Base-by-base conservation (phyloP, 768 basidiomycete genomes). In the Amanita exitialis region DNA sequence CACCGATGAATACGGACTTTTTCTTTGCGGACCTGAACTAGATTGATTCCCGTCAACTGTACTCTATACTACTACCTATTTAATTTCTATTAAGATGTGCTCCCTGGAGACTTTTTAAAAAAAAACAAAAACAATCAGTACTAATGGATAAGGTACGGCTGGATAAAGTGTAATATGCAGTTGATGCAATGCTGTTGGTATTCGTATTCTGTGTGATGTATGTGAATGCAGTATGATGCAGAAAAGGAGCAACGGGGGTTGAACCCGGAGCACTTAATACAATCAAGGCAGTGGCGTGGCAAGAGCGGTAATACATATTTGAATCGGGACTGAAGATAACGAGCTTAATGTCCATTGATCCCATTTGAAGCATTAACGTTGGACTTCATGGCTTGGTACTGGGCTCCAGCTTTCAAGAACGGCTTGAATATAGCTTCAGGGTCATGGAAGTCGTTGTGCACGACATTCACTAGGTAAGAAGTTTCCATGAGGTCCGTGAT, bases 371-470 rank as follows among this genome's bases (percentile, higher is more conserved):
- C 61, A 16, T 66, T 66, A 37, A 64, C 53, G 45, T 68, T 69
- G 38, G 64, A 49, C 41, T 69, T 67, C 25, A 64, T 58, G 28
- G 72, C 67, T 12, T 68, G 64, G 53, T 78, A 79, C 62, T 86
- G 80, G 37, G 76, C 78, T 32, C 83, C 86, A 10, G 83, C 84
- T 64, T 82, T 80, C 66, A 79, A 72, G 75, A 97, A 95, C 2
- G 91, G 89, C 58, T 74, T 72, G 65, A 94, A 97, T 67, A 97
- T 94, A 18, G 84, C 84, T 44, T 86, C 74, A 2, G 82, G 65
- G 61, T 86, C 77, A 66, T 89, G 86, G 80, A 90, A 97, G 64
- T 95, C 86, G 69, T 96, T 96, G 66, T 96, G 92, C 23, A 97
- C 94, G 57, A 97, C 86, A 66, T 96, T 96, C 58, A 96, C 91